These are phyloP conservation scores for Crucibulum laeve DNA, from an alignment of 768 basidiomycete genomes.

Conservation along the genomic window DNA sequence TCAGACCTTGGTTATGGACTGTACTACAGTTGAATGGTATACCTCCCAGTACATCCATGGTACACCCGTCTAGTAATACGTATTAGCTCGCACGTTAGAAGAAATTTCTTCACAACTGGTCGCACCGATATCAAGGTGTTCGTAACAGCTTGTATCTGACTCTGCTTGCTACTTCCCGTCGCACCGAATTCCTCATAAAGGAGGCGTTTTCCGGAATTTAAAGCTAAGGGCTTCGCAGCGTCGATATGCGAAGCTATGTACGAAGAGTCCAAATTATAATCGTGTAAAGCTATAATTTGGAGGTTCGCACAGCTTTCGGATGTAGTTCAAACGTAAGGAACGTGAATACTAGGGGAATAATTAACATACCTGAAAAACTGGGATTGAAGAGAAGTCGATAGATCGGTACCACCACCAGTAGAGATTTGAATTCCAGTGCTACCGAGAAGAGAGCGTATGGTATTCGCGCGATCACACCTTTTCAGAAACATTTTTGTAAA, in stretches of 20 bases:
- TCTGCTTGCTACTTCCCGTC: conserved; percentile 31
- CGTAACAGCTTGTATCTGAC: conserved; percentile 33
- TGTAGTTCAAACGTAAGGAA: not conserved
- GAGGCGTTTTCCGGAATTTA: conserved; percentile 28
- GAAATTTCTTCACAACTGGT: conserved; percentile 9
- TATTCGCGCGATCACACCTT: conserved; percentile 17
- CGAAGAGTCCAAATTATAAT: conserved; percentile 42
- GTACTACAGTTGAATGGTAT: not conserved
- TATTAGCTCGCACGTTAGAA: conserved; percentile 5
- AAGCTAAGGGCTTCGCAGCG: conserved; percentile 30
- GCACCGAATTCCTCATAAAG: conserved; percentile 32
- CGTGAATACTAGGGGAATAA: too few relatives aligned
- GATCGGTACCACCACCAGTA: conserved; percentile 19
- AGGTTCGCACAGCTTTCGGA: conserved; percentile 14
- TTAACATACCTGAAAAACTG: conserved; percentile 17
- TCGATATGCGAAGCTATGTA: conserved; percentile 34
- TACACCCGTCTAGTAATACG: conserved; percentile 13
- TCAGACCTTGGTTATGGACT: not conserved
- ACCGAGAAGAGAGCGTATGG: conserved; percentile 19
- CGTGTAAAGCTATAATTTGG: conserved; percentile 18
- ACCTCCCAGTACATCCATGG: conserved; percentile 24
- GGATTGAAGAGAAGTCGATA: conserved; percentile 19
- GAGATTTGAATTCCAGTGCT: conserved; percentile 19
- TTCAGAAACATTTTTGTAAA: too few relatives aligned
- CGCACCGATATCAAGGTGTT: conserved; percentile 29